Evolutionary conservation across 441 rosid genomes (phyloP).

Genomic region (Arabidopsis lyrata): DNA sequence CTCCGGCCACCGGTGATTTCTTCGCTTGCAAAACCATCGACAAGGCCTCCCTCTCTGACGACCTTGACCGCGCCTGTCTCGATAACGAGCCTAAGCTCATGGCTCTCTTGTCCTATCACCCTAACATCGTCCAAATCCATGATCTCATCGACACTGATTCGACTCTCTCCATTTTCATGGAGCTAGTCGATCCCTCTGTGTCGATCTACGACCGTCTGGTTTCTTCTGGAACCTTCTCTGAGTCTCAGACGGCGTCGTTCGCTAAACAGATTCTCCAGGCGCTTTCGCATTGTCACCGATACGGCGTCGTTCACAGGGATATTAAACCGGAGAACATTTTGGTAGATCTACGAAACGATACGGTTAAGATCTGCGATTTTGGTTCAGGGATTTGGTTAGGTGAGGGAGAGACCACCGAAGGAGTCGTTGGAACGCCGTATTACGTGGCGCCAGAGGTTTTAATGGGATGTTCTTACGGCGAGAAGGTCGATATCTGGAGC

Average conservation of each 20-base stretch:
- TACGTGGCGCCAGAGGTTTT: constrained; percentile 95
- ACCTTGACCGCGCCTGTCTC: constrained; percentile 73
- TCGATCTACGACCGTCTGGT: constrained; percentile 59
- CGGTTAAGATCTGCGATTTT: constrained; percentile 63
- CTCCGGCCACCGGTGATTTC: constrained; percentile 53
- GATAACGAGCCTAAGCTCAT: constrained; percentile 78
- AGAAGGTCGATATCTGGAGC: constrained; percentile 94
- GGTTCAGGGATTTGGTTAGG: constrained; percentile 65
- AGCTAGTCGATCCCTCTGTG: constrained; percentile 64
- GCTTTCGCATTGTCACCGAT: constrained; percentile 63
- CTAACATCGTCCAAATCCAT: constrained; percentile 70
- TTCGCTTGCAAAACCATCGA: constrained; percentile 78
- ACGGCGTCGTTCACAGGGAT: constrained; percentile 69
- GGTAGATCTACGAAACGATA: constrained; percentile 47
- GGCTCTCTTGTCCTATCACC: constrained; percentile 66
- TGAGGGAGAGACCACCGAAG: constrained; percentile 50
- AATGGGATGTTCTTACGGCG: constrained; percentile 61
- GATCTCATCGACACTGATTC: constrained; percentile 65
- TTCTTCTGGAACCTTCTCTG: constrained; percentile 45
- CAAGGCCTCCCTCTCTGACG: constrained; percentile 64
- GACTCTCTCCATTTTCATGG: constrained; percentile 63
- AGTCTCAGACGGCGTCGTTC: constrained; percentile 53
- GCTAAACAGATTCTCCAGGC: constrained; percentile 57
- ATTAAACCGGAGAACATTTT: constrained; percentile 69
- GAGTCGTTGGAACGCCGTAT: constrained; percentile 92